These are phyloP conservation scores for Epicoccum nigrum DNA, from an alignment of 2,329 filamentous ascomycete species.

Conservation along the genomic window DNA sequence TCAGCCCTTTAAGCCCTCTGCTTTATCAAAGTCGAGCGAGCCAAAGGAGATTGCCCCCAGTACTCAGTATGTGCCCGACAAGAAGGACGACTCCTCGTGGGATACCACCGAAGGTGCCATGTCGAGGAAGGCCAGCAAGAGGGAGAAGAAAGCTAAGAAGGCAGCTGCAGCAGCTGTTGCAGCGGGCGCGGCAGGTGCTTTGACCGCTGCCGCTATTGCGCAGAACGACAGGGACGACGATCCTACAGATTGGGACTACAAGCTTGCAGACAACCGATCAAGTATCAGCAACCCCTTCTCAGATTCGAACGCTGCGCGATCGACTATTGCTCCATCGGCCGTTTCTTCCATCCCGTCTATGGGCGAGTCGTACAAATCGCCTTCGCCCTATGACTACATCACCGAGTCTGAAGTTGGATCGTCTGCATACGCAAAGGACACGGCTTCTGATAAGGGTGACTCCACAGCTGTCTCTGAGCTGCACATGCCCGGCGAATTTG, in stretches of 20 bases:
- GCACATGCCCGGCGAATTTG: constrained; percentile 69
- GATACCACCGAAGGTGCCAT: constrained; percentile 29
- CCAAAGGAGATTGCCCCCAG: constrained; percentile 33
- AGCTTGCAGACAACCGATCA: constrained; percentile 25
- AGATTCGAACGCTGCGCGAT: constrained; percentile 32
- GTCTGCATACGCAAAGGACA: constrained; percentile 26
- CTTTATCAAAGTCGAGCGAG: constrained; percentile 21
- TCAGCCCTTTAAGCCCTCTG: constrained; percentile 38
- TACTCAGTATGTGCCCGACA: constrained; percentile 38
- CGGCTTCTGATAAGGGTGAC: constrained; percentile 47
- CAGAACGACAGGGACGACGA: constrained; percentile 26
- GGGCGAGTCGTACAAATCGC: constrained; percentile 35
- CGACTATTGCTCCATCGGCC: constrained; percentile 26
- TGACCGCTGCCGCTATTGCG: constrained; percentile 27
- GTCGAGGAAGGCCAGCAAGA: constrained; percentile 41
- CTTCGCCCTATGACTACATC: constrained; percentile 51
- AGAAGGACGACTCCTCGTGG: constrained; percentile 31
- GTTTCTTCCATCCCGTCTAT: constrained; percentile 30
- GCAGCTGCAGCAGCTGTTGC: constrained; percentile 28
- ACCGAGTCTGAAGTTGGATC: constrained; percentile 48
- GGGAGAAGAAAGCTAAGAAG: constrained; percentile 40
- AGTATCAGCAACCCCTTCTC: constrained; percentile 38
- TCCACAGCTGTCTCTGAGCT: constrained; percentile 59
- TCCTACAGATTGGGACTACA: constrained; percentile 18
- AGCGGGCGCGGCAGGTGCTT: constrained; percentile 20